These are phyloP conservation scores for Allantophomopsis lycopodina DNA, from an alignment of 2,329 filamentous ascomycete genomes.

Conservation along the genomic window DNA sequence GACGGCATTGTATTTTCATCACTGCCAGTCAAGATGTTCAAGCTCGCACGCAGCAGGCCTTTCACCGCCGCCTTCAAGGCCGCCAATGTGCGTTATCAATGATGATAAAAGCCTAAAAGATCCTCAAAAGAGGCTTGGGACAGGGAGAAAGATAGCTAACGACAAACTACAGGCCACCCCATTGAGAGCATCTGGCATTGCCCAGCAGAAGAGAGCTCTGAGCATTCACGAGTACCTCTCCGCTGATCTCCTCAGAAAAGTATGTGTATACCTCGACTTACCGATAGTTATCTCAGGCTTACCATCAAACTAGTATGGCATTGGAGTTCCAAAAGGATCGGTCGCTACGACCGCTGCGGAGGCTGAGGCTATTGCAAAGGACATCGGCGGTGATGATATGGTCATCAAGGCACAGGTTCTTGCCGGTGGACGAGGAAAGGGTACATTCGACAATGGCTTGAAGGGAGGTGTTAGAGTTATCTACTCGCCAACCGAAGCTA, in stretches of 20 bases:
- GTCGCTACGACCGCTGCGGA: conserved; percentile 75
- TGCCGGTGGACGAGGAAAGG: conserved; percentile 94
- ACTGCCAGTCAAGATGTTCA: conserved; percentile 58
- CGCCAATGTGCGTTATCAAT: conserved; percentile 44
- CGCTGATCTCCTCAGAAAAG: conserved; percentile 72
- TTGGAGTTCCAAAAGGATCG: conserved; percentile 81
- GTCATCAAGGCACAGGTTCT: conserved; percentile 99
- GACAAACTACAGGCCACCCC: conserved; percentile 27
- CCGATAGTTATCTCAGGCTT: conserved; percentile 8
- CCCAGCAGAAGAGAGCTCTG: conserved; percentile 73
- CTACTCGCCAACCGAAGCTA: conserved; percentile 91
- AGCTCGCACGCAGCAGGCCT: conserved; percentile 69
- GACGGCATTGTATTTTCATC: conserved; percentile 10
- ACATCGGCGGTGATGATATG: conserved; percentile 89
- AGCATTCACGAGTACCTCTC: conserved; percentile 98
- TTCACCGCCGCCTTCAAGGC: conserved; percentile 69
- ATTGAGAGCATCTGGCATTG: conserved; percentile 47
- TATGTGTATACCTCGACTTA: conserved; percentile 19
- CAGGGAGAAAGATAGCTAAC: conserved; percentile 12
- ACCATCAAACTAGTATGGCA: conserved; percentile 59
- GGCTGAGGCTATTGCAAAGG: conserved; percentile 82
- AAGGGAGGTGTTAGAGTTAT: conserved; percentile 98
- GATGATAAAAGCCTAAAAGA: neutral
- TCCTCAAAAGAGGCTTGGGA: too few relatives aligned
- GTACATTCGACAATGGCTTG: conserved; percentile 92